Evolutionary conservation across 495 filamentous ascomycete species (phyloP).

Genomic region (Aspergillus diversus): DNA sequence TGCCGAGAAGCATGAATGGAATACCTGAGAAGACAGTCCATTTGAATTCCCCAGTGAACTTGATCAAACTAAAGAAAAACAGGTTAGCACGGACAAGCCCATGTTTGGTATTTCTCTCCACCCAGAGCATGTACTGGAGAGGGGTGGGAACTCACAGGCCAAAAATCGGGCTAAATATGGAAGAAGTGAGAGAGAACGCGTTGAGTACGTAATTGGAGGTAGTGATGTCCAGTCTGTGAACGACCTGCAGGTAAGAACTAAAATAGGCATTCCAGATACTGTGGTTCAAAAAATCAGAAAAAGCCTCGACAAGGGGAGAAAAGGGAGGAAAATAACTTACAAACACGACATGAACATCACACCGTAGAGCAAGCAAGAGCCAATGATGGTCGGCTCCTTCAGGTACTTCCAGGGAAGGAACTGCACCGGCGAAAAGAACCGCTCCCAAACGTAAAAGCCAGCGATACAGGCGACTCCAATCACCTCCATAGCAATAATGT

Average conservation of each 20-base stretch:
- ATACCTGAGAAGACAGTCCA: conserved; percentile 57
- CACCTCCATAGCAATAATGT: conserved; percentile 57
- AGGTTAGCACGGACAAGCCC: neutral
- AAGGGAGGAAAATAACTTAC: conserved; percentile 20
- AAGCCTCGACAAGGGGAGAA: neutral
- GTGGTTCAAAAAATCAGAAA: neutral
- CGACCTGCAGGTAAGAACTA: conserved; percentile 68
- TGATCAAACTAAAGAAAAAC: conserved; percentile 40
- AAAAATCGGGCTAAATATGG: conserved; percentile 43
- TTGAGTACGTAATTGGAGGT: conserved; percentile 56
- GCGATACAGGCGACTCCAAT: conserved; percentile 55
- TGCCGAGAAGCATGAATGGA: conserved; percentile 57
- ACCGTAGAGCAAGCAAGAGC: conserved; percentile 55
- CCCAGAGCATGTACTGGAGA: too few relatives aligned
- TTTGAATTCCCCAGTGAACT: conserved; percentile 54
- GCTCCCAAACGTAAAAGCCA: conserved; percentile 58
- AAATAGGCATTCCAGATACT: conserved; percentile 64
- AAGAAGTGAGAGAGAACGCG: conserved; percentile 48
- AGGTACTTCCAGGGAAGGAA: conserved; percentile 62
- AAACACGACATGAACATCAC: conserved; percentile 64
- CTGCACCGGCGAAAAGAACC: conserved; percentile 47
- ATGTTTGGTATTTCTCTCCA: neutral
- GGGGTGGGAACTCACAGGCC: conserved; percentile 28
- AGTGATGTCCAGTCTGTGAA: conserved; percentile 55
- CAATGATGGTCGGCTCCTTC: conserved; percentile 61